Base-by-base conservation (phyloP, 2,329 filamentous ascomycete species). In the Pezicula carpinea region DNA sequence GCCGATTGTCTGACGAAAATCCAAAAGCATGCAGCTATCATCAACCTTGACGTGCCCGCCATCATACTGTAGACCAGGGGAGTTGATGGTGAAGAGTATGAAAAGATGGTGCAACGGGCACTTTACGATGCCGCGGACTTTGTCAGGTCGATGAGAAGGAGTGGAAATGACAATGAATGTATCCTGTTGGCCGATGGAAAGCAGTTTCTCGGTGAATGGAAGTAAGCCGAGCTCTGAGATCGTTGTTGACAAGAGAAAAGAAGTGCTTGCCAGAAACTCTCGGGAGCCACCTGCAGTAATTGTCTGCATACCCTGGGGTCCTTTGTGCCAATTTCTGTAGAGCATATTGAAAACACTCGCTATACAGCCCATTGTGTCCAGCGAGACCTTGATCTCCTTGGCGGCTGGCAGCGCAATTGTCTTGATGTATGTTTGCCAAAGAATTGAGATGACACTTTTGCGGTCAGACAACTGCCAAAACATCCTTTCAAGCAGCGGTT, bases 301-400 rank as follows among this genome's bases (percentile, higher is more conserved):
- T 10, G 48, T 56, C n/a, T 51, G 48, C 13, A 61, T 36, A 5
- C 53, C 53, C 42, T 49, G 54, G 3, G 71, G 73, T 3, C 79
- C 80, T 11, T 60, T 64, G 15, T 71, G 71, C 89, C 90, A 95
- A 2, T 91, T 65, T 21, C 76, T 79, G 41, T 81, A 77, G 6
- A 96, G 69, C 18, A 90, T 67, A 35, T 81, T 81, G 42, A 92
- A 75, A 18, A 90, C 74, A 35, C 80, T 75, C 18, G 87, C 84
- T 51, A 96, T 76, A 49, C 91, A 92, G 51, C 82, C 79, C 60
- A 88, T 87, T 1, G 90, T 88, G 51, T 97, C 92, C 11, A 79
- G 78, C 0, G 89, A 90, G 6, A 91, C 83, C 58, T 92, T 95
- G 57, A 99, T 85, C 66, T 99, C 93, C 66, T 96, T 95, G 35